Base-by-base conservation (phyloP, 306 rosid species). In the Abrus precatorius region DNA sequence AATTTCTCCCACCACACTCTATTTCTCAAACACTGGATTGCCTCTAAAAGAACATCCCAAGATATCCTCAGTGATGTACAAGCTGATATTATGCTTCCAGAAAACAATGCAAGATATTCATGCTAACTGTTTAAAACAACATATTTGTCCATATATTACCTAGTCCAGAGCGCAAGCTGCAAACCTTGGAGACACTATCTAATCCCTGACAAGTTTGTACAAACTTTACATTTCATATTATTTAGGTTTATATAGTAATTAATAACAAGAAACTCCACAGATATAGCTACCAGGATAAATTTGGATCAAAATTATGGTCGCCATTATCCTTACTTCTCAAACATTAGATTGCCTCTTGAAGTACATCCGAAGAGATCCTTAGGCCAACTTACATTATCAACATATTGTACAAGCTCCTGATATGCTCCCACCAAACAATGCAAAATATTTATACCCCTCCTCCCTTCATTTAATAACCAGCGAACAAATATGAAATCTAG, bases 171-270 rank as follows among this genome's bases (percentile, higher is more conserved):
- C 41, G 20, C 9, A 44, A 69, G 78, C 66, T 43, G 69, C 73
- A 67, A 57, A 41, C 67, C 57, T 57, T 20, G 69, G 56, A 77
- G 50, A 57, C 65, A 75, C 38, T 28, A 43, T 66, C 40, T 60
- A 20, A 60, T 34, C 55, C 76, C 59, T n/a, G 33, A 54, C 11
- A 38, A 34, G 76, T 65, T 36, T 43, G 33, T 38, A 36, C 66
- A 76, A 80, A 54, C 79, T 76, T 43, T 43, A 54, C n/a, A 38
- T 57, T 66, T 69, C 72, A 67, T 61, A 54, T 28, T 55, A 33
- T 30, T 13, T 32, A 77, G 47, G 74, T 71, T 79, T 48, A 70
- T 33, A 45, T 5, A 5, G 32, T n/a, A 44, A 40, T 45, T 14
- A 62, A 43, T 45, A 72, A 40, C 74, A 76, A 38, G 77, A 63